Conservation (phyloP, 2,329 filamentous ascomycete species). For the Colletotrichum truncatum region DNA sequence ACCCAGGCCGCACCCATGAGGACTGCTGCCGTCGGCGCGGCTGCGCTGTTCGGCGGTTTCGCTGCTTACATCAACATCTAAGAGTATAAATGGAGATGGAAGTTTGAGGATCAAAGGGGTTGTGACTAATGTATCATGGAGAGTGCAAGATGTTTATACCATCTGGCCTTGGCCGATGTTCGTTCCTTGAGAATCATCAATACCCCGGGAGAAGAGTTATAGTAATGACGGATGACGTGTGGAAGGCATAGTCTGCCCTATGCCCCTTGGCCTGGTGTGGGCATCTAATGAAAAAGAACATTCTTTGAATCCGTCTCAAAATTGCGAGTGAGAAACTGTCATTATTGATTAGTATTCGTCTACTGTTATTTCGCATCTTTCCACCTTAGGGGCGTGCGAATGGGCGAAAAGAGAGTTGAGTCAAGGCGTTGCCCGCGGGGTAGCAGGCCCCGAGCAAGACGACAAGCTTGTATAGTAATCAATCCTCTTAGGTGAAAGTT, state of each 20-base stretch:
- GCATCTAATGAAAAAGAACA: too few species aligned
- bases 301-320: too few species aligned
- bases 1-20: conserved; percentile 39
- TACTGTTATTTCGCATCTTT: too few species aligned
- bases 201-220: not conserved
- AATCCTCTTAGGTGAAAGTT: too few species aligned
- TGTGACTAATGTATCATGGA: not conserved
- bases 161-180: not conserved
- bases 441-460: too few species aligned
- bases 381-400: too few species aligned
- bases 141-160: not conserved
- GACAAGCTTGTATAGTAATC: too few species aligned
- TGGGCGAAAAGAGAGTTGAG: too few species aligned
- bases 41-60: conserved; percentile 55
- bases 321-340: too few species aligned
- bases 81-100: not conserved
- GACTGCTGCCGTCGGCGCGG: conserved; percentile 51
- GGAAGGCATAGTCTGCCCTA: not conserved
- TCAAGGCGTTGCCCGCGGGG: too few species aligned
- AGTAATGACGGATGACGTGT: not conserved
- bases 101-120: not conserved
- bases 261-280: too few species aligned
- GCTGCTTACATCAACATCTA: conserved; percentile 39
- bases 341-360: too few species aligned
- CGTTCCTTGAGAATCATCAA: conserved; percentile 4